phyloP scores from a whole-genome alignment of 306 rosid genomes.

The Coriaria nepalensis region DNA sequence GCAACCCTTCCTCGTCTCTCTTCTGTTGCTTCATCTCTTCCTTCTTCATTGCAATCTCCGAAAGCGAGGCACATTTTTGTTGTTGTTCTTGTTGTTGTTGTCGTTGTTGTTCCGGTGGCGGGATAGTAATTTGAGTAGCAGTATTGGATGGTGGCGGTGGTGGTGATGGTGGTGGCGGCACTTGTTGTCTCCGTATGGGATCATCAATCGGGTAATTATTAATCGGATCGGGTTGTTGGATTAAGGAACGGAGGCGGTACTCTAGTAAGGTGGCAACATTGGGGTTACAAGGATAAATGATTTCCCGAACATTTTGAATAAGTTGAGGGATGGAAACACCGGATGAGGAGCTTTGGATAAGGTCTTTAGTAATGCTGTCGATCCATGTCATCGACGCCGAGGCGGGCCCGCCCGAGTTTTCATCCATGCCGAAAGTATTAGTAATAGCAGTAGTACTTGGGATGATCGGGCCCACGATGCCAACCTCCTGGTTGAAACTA shows the following conservation, averaged over 20 bases:
- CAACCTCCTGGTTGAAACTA: too few relatives aligned
- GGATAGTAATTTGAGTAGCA: too few relatives aligned
- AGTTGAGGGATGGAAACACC: constrained; percentile 80
- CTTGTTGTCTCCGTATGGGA: background rate
- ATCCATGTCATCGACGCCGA: constrained; percentile 44
- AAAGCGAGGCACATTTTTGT: constrained; percentile 4
- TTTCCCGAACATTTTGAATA: constrained; percentile 75
- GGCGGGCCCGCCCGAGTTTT: constrained; percentile 24
- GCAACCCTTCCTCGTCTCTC: constrained; percentile 78
- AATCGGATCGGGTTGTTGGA: constrained; percentile 14
- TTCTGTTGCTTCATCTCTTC: constrained; percentile 68
- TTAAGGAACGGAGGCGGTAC: constrained; percentile 59
- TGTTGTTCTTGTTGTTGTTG: background rate
- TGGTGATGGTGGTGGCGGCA: constrained; percentile 3
- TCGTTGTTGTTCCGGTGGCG: background rate
- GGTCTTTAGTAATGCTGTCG: constrained; percentile 77
- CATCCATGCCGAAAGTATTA: constrained; percentile 21
- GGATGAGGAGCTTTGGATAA: constrained; percentile 53
- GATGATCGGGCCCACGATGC: background rate
- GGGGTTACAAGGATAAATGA: constrained; percentile 90
- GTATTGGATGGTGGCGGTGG: too few relatives aligned
- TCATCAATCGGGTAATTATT: background rate
- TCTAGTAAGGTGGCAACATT: constrained; percentile 80
- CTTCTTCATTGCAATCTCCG: constrained; percentile 35
- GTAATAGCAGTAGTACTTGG: constrained; percentile 4